Conservation (phyloP, 129 eudicot species). For the Tagetes erecta region DNA sequence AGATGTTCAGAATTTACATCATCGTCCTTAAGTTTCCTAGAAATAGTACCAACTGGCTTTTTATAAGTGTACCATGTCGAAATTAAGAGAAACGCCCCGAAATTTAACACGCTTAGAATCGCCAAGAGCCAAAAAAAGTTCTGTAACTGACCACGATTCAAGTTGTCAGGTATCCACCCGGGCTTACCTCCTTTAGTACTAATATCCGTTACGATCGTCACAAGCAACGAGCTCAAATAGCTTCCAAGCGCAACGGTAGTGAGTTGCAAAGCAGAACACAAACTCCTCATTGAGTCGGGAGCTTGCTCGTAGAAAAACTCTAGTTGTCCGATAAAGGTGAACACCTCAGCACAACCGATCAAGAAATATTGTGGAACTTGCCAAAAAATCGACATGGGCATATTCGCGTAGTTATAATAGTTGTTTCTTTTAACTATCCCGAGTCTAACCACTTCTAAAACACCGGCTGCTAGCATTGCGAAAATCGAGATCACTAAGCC, state of each 20-base stretch:
- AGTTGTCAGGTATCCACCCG: slow-evolving; percentile 64
- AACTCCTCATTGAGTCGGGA: slow-evolving; percentile 68
- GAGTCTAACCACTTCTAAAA: slow-evolving; percentile 49
- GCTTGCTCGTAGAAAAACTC: slow-evolving; percentile 67
- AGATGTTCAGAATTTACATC: slow-evolving; percentile 19
- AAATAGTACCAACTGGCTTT: slow-evolving; percentile 36
- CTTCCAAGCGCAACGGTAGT: slow-evolving; percentile 56
- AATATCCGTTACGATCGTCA: slow-evolving; percentile 42
- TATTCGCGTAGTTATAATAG: slow-evolving; percentile 39
- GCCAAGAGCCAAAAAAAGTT: slow-evolving; percentile 59
- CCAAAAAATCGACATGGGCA: slow-evolving; percentile 60
- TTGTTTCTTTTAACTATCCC: slow-evolving; percentile 46
- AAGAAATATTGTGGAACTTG: slow-evolving; percentile 65
- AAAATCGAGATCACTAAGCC: slow-evolving; percentile 63
- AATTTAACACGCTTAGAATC: slow-evolving; percentile 46
- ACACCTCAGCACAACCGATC: slow-evolving; percentile 72
- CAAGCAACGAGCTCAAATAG: slow-evolving; percentile 55
- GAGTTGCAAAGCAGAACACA: slow-evolving; percentile 57
- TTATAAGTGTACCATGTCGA: slow-evolving; percentile 49
- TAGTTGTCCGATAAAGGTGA: slow-evolving; percentile 54
- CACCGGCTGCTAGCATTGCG: slow-evolving; percentile 65
- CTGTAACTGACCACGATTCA: slow-evolving; percentile 48
- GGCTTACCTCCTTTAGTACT: slow-evolving; percentile 51
- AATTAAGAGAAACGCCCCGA: slow-evolving; percentile 44
- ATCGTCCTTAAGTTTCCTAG: slow-evolving; percentile 20